These are phyloP conservation scores for Apophysomyces ossiformis DNA, from an alignment of 371 early-diverging fungal genomes.

Conservation along the genomic window DNA sequence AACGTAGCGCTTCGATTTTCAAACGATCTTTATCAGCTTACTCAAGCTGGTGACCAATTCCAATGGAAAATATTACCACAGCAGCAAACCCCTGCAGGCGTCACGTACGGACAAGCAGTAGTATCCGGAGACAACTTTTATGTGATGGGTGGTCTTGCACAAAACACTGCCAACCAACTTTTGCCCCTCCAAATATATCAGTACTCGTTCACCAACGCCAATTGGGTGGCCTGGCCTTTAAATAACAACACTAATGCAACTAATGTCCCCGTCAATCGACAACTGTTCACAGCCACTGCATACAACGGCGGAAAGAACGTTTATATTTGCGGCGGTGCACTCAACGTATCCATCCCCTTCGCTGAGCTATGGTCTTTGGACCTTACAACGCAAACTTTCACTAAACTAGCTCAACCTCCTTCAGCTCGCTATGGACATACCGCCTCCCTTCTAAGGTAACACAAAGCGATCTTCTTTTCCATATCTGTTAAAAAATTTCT, in stretches of 20 bases:
- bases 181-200: conserved; percentile 25
- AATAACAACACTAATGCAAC: conserved; percentile 17
- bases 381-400: conserved; percentile 19
- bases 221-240: conserved; percentile 20
- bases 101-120: conserved; percentile 23
- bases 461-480: conserved; percentile 10
- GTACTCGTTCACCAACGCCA: conserved; percentile 20
- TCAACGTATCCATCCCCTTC: conserved; percentile 18
- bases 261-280: conserved; percentile 24
- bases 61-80: conserved; percentile 30
- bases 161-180: not conserved
- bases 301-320: conserved; percentile 21
- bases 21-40: conserved; percentile 30
- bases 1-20: conserved; percentile 23
- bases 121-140: conserved; percentile 17
- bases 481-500: conserved; percentile 6
- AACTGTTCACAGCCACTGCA: conserved; percentile 28
- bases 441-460: conserved; percentile 40
- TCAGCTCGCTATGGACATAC: conserved; percentile 42
- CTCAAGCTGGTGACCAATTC: conserved; percentile 20
- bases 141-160: conserved; percentile 23
- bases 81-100: conserved; percentile 21
- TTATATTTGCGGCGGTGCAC: conserved; percentile 40
- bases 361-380: conserved; percentile 36
- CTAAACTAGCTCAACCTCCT: conserved; percentile 17